A percentile compares a stretch with the other conserved stretches of the same genome.
Evolutionary conservation across 139 green algal genomes (phyloP).

Genomic region (Closterium sp.): DNA sequence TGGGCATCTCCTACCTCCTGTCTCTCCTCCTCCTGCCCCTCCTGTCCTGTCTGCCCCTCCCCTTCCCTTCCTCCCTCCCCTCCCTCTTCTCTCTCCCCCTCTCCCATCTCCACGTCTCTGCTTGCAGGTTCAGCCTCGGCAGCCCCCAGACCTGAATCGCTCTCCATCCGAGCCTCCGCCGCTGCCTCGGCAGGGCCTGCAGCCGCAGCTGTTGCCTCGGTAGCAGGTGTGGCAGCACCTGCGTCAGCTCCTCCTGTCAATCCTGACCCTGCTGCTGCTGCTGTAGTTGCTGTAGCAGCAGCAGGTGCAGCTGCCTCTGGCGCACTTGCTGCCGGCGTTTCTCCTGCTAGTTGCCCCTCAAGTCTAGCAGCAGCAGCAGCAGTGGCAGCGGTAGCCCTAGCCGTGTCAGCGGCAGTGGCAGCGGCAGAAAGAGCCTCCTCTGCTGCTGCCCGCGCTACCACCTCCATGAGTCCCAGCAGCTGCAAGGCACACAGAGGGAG

Average conservation of each 20-base stretch:
- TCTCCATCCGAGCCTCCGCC: neutral
- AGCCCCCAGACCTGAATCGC: neutral
- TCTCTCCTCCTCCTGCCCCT: no score
- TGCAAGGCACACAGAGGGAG: slow-evolving; percentile 1
- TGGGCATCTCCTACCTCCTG: neutral
- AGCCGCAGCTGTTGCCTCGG: neutral
- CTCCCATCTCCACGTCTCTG: neutral
- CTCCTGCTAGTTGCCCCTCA: no score
- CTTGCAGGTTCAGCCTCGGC: neutral
- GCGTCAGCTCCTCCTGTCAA: neutral
- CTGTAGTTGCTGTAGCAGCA: neutral
- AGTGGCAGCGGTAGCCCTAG: neutral
- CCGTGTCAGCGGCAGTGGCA: neutral
- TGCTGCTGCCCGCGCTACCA: slow-evolving; percentile 23
- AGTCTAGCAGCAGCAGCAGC: slow-evolving; percentile 11
- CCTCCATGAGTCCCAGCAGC: slow-evolving; percentile 40
- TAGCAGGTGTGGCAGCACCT: neutral
- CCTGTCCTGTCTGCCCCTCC: no score
- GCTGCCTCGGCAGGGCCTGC: neutral
- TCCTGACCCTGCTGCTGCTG: neutral
- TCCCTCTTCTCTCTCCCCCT: no score
- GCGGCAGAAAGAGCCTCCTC: neutral
- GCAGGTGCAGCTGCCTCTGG: neutral
- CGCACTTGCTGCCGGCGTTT: neutral
- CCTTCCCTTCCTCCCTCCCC: no score